These are phyloP conservation scores for Salvia rosmarinus DNA, from an alignment of 257 asterid genomes.

Conservation along the genomic window DNA sequence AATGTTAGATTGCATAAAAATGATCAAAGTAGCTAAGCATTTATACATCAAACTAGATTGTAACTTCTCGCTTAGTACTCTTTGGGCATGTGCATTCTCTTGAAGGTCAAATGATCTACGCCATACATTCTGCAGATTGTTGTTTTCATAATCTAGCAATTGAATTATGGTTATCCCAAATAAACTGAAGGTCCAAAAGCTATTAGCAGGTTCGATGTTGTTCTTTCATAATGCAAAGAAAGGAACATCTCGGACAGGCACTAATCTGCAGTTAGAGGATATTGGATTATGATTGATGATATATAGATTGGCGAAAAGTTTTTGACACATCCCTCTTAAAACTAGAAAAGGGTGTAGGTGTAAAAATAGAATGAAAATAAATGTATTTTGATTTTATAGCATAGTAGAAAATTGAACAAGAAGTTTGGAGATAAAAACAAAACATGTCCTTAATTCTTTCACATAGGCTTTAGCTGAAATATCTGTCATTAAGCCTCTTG, in stretches of 20 bases:
- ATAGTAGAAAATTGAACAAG: not conserved
- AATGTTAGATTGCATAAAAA: not conserved
- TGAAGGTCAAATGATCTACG: not conserved
- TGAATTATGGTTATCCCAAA: not conserved
- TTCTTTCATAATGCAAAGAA: not conserved
- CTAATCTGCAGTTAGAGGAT: too few species aligned
- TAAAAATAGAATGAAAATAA: too few species aligned
- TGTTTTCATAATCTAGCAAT: not conserved
- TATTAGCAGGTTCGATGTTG: not conserved
- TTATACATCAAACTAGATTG: not conserved
- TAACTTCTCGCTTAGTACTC: not conserved
- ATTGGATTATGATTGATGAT: too few species aligned
- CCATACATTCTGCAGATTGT: not conserved
- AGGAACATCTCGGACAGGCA: not conserved
- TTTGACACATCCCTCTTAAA: too few species aligned
- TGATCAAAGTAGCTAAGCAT: not conserved
- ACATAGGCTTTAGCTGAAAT: not conserved
- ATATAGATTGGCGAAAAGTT: too few species aligned
- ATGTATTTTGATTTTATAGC: not conserved
- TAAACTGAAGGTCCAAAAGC: not conserved
- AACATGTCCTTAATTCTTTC: not conserved
- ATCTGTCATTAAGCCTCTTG: not conserved
- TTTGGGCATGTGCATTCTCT: not conserved
- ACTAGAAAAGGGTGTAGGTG: too few species aligned
- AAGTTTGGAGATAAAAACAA: not conserved